Evolutionary conservation across 2,329 filamentous ascomycete species (phyloP), one percentile per base, ranked within the genome.

Genomic region (Exserohilum turcica): DNA sequence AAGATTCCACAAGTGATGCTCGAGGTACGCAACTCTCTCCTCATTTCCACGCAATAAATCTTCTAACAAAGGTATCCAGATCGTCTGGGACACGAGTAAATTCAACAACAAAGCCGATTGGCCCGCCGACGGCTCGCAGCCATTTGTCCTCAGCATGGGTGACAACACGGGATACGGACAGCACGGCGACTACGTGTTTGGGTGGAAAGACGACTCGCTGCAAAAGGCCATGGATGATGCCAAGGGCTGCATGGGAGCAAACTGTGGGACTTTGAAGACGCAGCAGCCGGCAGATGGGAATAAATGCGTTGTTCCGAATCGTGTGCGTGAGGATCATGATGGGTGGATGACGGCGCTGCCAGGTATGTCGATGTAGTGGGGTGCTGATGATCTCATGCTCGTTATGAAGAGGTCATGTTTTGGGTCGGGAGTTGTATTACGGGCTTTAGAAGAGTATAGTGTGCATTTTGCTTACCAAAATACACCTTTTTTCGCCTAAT

Each of bases 1-100:
- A 70, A 74, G 16, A 79, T 79, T 52, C 78, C 78, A 5, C 78
- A 80, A 64, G 63, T 80, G 24, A 77, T 77, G 49, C 75, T 75
- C 55, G 78, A 80, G 67, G 78, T 60, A 37, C 5, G 18, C 33
- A 19, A 16, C 6, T 19, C 3, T 13, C 18, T 13, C 0, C 21
- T 2, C 8, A 3, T 7, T 3, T 3, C 9, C n/a, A 5, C 10
- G 2, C 0, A n/a, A n/a, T n/a, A n/a, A n/a, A n/a, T 15, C 16
- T 10, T 9, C 13, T 1, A 16, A 19, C 43, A 53, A 12, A 56
- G 1, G 2, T 2, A 18, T 31, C 0, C 2, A 64, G 63, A 65
- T 68, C 13, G 74, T 80, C 51, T 80, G 77, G 77, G 77, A 79
- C 60, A 80, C 68, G 0, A 65, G 57, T 9, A 39, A 63, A n/a